These are phyloP conservation scores for Phaeoacremonium minimum DNA, from an alignment of 2,329 filamentous ascomycete genomes.

Conservation along the genomic window DNA sequence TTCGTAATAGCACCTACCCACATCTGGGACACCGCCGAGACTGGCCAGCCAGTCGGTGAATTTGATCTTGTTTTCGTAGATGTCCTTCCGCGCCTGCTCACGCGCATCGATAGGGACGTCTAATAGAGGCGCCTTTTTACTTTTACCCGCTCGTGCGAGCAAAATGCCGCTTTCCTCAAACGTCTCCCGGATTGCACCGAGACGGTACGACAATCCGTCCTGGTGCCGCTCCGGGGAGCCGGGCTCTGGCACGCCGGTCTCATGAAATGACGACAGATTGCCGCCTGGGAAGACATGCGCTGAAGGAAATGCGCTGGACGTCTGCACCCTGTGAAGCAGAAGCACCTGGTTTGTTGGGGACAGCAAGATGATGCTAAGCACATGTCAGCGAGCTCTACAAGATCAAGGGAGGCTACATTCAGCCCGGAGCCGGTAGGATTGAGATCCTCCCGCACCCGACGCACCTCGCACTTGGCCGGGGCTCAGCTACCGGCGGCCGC, in stretches of 20 bases:
- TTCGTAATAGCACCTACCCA: conserved; percentile 40
- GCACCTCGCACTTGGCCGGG: conserved; percentile 63
- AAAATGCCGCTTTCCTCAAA: conserved; percentile 95
- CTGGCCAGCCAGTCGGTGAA: conserved; percentile 63
- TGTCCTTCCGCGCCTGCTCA: conserved; percentile 60
- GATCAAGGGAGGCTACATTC: conserved; percentile 9
- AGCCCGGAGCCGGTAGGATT: too few species aligned
- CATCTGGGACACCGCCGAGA: conserved; percentile 60
- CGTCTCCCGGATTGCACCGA: conserved; percentile 82
- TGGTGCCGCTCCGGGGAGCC: conserved; percentile 56
- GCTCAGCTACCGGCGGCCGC: conserved; percentile 23
- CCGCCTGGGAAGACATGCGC: conserved; percentile 96
- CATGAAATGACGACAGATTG: conserved; percentile 72
- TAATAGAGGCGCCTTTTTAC: conserved; percentile 39
- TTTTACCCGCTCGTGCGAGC: conserved; percentile 51
- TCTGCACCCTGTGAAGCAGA: conserved; percentile 79
- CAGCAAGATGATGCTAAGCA: conserved; percentile 71
- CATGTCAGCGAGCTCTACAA: conserved; percentile 4
- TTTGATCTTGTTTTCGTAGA: conserved; percentile 61
- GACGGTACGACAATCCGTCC: conserved; percentile 71
- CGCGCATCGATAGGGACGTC: conserved; percentile 55
- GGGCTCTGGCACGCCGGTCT: conserved; percentile 50
- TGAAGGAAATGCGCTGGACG: conserved; percentile 79
- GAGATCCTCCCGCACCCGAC: too few species aligned
- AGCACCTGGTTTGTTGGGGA: conserved; percentile 85